Conservation (phyloP, 2,329 filamentous ascomycete genomes). For the Venturia asperata region DNA sequence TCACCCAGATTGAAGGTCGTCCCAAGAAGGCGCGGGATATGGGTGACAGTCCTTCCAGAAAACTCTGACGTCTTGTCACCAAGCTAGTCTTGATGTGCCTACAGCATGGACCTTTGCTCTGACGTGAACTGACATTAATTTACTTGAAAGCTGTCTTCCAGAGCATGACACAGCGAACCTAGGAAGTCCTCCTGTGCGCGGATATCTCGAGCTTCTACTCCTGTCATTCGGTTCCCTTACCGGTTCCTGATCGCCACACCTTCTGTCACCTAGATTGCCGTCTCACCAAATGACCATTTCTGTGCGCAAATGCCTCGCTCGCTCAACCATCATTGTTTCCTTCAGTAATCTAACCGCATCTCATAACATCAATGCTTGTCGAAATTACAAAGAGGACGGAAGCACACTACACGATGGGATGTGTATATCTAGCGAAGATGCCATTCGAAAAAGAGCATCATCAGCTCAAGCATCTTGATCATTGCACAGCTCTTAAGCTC, state of each 20-base stretch:
- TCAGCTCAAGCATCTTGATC: not conserved
- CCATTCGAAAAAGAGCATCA: not conserved
- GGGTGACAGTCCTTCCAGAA: not conserved
- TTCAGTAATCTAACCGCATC: not conserved
- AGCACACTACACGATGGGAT: not conserved
- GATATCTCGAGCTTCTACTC: not conserved
- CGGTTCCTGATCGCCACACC: not conserved
- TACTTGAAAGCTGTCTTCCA: conserved; percentile 2
- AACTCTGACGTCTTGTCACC: not conserved
- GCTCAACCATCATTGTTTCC: conserved; percentile 7
- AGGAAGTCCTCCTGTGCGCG: not conserved
- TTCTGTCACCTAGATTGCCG: not conserved
- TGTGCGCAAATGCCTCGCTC: not conserved
- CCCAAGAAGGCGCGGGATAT: not conserved
- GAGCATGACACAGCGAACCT: not conserved
- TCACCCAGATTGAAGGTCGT: not conserved
- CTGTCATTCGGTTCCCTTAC: not conserved
- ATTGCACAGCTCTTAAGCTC: not conserved
- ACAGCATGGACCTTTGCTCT: not conserved
- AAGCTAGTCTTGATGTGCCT: not conserved
- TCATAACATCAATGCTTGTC: not conserved
- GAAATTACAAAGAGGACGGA: not conserved
- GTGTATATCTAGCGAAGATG: not conserved
- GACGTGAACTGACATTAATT: not conserved
- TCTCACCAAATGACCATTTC: not conserved